Percentiles rank a stretch among this genome's conserved stretches.
phyloP scores from a whole-genome alignment of 768 basidiomycete species.

The Pholiota molesta region DNA sequence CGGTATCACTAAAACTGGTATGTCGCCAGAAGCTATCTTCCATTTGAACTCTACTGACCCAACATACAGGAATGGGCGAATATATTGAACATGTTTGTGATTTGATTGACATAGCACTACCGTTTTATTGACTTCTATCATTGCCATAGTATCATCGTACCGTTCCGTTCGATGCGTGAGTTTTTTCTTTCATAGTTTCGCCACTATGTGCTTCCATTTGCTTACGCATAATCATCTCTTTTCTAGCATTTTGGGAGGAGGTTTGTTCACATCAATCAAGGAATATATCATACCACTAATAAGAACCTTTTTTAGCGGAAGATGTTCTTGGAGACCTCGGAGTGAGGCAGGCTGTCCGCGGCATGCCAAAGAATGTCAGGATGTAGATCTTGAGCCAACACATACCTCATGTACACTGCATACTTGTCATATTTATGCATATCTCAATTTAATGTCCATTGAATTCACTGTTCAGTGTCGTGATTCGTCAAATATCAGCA shows the following conservation, averaged over 20 bases:
- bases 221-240: neutral
- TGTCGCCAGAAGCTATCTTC: slow-evolving; percentile 21
- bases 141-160: slow-evolving; percentile 59
- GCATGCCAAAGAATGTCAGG: slow-evolving; percentile 71
- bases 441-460: neutral
- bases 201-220: neutral
- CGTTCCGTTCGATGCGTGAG: slow-evolving; percentile 64
- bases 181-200: slow-evolving; percentile 8
- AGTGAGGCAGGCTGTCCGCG: slow-evolving; percentile 77
- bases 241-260: slow-evolving; percentile 66
- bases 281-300: slow-evolving; percentile 6
- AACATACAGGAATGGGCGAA: slow-evolving; percentile 54
- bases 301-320: slow-evolving; percentile 49
- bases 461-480: neutral
- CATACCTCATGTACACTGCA: neutral
- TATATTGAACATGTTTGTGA: slow-evolving; percentile 62
- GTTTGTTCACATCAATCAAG: slow-evolving; percentile 26
- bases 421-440: slow-evolving; percentile 1
- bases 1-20: slow-evolving; percentile 81
- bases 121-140: slow-evolving; percentile 26
- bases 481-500: neutral
- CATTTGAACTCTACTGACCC: neutral
- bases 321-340: slow-evolving; percentile 84
- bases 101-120: slow-evolving; percentile 3
- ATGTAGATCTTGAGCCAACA: slow-evolving; percentile 41